Conservation (phyloP, 2,329 filamentous ascomycete species). For the Claviceps citrina region DNA sequence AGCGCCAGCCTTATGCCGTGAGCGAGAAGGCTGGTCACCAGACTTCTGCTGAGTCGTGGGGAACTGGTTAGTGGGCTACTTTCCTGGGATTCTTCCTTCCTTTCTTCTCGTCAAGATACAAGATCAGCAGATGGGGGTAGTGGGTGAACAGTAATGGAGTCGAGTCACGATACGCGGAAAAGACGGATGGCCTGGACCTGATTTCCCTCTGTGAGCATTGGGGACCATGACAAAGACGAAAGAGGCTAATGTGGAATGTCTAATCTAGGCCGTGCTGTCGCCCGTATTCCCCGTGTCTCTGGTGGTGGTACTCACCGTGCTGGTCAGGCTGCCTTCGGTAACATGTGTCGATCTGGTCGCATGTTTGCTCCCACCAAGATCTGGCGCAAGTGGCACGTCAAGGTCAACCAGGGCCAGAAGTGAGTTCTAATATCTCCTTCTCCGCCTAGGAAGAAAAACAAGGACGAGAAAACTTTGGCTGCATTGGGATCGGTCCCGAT, state of each 20-base stretch:
- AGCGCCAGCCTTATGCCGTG: constrained; percentile 97
- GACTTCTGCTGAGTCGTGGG: constrained; percentile 99
- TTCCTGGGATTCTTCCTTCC: neutral
- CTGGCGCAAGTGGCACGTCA: constrained; percentile 99
- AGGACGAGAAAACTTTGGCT: neutral
- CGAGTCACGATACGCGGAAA: neutral
- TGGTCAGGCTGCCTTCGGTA: constrained; percentile 99
- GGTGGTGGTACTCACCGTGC: constrained; percentile 99
- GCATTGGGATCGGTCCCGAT: neutral
- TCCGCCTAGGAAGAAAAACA: neutral
- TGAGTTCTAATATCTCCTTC: constrained; percentile 26
- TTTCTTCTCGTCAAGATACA: neutral
- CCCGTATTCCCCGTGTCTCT: constrained; percentile 99
- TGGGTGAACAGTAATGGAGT: no score
- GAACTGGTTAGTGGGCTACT: constrained; percentile 65
- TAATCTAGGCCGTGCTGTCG: constrained; percentile 85
- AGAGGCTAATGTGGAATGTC: neutral
- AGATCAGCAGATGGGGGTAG: no score
- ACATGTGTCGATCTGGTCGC: constrained; percentile 99
- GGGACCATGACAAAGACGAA: neutral
- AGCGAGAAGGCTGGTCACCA: constrained; percentile 99
- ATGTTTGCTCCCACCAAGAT: constrained; percentile 99
- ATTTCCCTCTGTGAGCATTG: neutral
- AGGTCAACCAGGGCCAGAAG: constrained; percentile 99
- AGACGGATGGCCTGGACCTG: neutral